Evolutionary conservation across 306 rosid genomes (phyloP).

Genomic region (Biancaea sappan): DNA sequence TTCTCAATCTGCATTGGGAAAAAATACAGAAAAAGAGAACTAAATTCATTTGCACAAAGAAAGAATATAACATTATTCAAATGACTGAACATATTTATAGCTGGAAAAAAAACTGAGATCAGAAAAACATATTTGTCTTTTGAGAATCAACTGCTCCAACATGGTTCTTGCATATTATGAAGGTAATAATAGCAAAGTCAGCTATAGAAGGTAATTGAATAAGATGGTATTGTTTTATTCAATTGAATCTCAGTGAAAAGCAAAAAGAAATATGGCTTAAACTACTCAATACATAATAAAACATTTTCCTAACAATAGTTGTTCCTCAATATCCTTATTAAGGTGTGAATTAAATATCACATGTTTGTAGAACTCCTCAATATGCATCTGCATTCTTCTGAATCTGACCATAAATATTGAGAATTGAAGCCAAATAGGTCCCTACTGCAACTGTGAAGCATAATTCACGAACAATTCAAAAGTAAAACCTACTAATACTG

Average conservation of each 20-base stretch:
- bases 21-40: constrained; percentile 10
- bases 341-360: constrained; percentile 17
- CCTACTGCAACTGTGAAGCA: not conserved
- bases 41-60: not conserved
- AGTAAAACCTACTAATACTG: not conserved
- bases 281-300: not conserved
- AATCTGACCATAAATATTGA: not conserved
- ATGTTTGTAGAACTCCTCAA: constrained; percentile 1
- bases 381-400: constrained; percentile 13
- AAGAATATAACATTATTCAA: not conserved
- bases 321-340: not conserved
- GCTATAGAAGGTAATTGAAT: constrained; percentile 11
- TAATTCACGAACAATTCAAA: constrained; percentile 20
- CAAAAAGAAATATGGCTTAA: not conserved
- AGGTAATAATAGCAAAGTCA: constrained; percentile 9
- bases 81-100: not conserved
- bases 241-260: not conserved
- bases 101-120: not conserved
- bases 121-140: not conserved
- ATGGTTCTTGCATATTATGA: constrained; percentile 15
- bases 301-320: constrained; percentile 7
- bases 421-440: constrained; percentile 12
- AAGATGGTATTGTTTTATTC: constrained; percentile 9
- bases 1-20: constrained; percentile 71
- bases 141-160: constrained; percentile 17